These are phyloP conservation scores for Tetraselmis striata DNA, from an alignment of 139 green algal species.

Conservation along the genomic window DNA sequence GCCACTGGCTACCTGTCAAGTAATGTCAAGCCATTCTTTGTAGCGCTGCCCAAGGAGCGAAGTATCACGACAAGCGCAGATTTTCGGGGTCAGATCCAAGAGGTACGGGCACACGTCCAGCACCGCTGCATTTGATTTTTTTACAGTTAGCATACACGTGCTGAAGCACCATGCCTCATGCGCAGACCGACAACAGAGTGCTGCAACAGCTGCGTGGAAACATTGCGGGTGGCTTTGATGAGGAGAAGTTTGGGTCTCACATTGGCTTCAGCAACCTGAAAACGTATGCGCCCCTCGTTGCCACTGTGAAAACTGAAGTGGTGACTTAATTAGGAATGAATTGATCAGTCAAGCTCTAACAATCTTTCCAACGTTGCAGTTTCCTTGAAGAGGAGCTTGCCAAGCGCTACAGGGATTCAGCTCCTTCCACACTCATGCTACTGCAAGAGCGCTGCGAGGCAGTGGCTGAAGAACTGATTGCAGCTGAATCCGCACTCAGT, in stretches of 20 bases:
- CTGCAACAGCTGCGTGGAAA: constrained; percentile 50
- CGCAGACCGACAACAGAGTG: constrained; percentile 36
- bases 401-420: constrained; percentile 72
- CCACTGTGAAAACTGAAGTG: neutral
- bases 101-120: too few species aligned
- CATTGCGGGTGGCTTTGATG: constrained; percentile 77
- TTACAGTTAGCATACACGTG: constrained; percentile 17
- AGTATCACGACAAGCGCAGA: constrained; percentile 51
- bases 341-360: too few species aligned
- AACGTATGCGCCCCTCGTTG: constrained; percentile 32
- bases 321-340: too few species aligned
- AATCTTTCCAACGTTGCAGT: constrained; percentile 32
- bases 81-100: constrained; percentile 68
- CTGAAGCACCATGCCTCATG: neutral
- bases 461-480: constrained; percentile 55
- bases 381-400: constrained; percentile 82
- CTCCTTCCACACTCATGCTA: constrained; percentile 72
- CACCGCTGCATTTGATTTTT: neutral
- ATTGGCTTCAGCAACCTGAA: constrained; percentile 81
- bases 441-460: constrained; percentile 75
- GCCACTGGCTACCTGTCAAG: constrained; percentile 78
- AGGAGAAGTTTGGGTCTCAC: constrained; percentile 66
- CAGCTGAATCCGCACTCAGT: constrained; percentile 49
- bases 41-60: constrained; percentile 87
- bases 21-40: constrained; percentile 85